These are phyloP conservation scores for Myxozyma vanderwaltii DNA, from an alignment of 805 yeast genomes.

Conservation along the genomic window DNA sequence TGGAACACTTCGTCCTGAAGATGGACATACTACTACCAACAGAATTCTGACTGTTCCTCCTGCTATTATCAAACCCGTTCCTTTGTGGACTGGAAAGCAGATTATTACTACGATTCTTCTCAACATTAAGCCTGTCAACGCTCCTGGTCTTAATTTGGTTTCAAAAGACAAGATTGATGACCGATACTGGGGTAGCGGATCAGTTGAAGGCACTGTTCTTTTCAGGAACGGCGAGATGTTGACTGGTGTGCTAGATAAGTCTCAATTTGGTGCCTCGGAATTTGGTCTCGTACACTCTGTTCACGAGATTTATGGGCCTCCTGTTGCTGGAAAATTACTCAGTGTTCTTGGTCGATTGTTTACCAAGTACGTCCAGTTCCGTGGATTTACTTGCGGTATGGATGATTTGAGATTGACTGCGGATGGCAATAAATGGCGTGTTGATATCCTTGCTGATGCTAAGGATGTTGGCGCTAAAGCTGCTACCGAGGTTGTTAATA, in stretches of 20 bases:
- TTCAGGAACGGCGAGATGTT: constrained; percentile 84
- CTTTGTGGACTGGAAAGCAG: constrained; percentile 98
- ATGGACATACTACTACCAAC: constrained; percentile 81
- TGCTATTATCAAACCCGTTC: constrained; percentile 79
- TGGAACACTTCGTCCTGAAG: constrained; percentile 95
- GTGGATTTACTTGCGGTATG: constrained; percentile 99
- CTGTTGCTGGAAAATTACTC: constrained; percentile 82
- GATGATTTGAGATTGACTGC: constrained; percentile 95
- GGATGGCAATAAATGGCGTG: constrained; percentile 82
- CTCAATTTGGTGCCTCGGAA: constrained; percentile 97
- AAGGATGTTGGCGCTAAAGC: constrained; percentile 86
- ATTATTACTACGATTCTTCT: constrained; percentile 86
- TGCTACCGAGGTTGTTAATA: constrained; percentile 90
- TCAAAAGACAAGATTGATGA: constrained; percentile 88
- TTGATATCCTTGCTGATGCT: constrained; percentile 74
- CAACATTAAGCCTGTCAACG: constrained; percentile 80
- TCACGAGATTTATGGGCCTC: constrained; percentile 93
- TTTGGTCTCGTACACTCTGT: constrained; percentile 95
- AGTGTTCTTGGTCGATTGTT: constrained; percentile 93
- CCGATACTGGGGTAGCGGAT: constrained; percentile 90
- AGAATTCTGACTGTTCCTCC: constrained; percentile 81
- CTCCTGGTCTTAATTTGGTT: constrained; percentile 87
- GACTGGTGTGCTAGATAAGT: constrained; percentile 93
- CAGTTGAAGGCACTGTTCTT: constrained; percentile 81
- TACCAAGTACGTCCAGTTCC: constrained; percentile 87